Conservation (phyloP, 2,329 filamentous ascomycete genomes). For the Graphilbum ipis-grandicollis region DNA sequence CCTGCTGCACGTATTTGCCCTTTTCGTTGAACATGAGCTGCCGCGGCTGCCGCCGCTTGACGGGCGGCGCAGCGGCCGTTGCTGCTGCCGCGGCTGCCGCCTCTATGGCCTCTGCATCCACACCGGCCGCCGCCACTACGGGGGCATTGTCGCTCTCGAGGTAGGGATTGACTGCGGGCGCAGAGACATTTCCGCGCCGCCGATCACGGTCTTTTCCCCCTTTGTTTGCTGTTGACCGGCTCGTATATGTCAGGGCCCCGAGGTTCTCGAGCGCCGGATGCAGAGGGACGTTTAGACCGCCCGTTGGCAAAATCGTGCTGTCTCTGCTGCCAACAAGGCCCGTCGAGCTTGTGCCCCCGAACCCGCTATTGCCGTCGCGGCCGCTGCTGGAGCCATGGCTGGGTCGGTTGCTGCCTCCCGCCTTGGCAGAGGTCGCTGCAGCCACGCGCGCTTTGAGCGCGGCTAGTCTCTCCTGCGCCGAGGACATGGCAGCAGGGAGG, state of each 20-base stretch:
- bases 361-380: constrained; percentile 29
- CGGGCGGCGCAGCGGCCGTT: constrained; percentile 24
- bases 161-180: constrained; percentile 48
- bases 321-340: constrained; percentile 9
- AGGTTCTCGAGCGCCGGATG: constrained; percentile 56
- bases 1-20: constrained; percentile 94
- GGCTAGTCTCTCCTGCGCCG: constrained; percentile 48
- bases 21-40: constrained; percentile 84
- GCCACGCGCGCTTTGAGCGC: constrained; percentile 67
- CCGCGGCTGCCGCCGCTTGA: constrained; percentile 51
- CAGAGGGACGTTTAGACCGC: constrained; percentile 57
- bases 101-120: constrained; percentile 50
- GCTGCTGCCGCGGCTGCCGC: constrained; percentile 36
- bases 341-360: constrained; percentile 15
- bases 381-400: constrained; percentile 22
- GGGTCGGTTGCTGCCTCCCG: constrained; percentile 24
- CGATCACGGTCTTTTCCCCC: constrained; percentile 4
- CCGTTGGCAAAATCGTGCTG: constrained; percentile 15
- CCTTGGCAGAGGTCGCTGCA: constrained; percentile 30
- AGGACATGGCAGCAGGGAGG: neutral
- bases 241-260: constrained; percentile 23
- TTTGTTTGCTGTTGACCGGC: constrained; percentile 17
- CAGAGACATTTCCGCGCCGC: neutral
- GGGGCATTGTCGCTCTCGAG: constrained; percentile 49
- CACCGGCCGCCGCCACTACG: constrained; percentile 27